Conservation (phyloP, 2,329 filamentous ascomycete genomes). For the Verticillium tricorpus region DNA sequence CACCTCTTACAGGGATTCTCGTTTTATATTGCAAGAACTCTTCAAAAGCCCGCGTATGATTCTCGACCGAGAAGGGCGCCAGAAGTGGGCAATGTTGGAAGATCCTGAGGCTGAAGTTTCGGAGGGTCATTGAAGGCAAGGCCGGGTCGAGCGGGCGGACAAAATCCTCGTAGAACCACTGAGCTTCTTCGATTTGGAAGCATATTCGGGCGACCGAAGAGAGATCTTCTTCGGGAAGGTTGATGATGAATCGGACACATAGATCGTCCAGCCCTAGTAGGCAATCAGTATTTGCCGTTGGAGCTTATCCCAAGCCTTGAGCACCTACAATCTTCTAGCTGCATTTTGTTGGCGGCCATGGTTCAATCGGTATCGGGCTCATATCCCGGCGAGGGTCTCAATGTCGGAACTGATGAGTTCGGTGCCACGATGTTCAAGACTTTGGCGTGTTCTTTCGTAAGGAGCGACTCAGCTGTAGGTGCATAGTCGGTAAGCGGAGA, state of each 20-base stretch:
- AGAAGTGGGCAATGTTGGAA: conserved; percentile 93
- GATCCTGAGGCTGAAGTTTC: conserved; percentile 82
- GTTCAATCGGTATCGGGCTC: conserved; percentile 33
- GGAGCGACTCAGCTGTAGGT: conserved; percentile 1
- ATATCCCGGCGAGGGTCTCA: conserved; percentile 1
- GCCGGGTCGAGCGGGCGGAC: conserved; percentile 83
- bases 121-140: conserved; percentile 79
- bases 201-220: conserved; percentile 89
- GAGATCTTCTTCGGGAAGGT: conserved; percentile 87
- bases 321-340: conserved; percentile 77
- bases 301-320: background rate
- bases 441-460: background rate
- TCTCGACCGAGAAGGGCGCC: conserved; percentile 71
- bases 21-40: conserved; percentile 94
- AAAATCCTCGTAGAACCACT: conserved; percentile 99
- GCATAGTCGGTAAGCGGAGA: background rate
- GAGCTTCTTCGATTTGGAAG: conserved; percentile 97
- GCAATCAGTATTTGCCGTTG: conserved; percentile 9
- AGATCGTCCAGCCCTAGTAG: conserved; percentile 86
- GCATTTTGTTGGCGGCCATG: conserved; percentile 77
- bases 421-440: background rate
- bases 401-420: background rate
- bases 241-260: conserved; percentile 96
- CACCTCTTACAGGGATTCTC: conserved; percentile 86
- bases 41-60: conserved; percentile 79